Percentiles rank a stretch among this genome's conserved stretches.
phyloP scores from a whole-genome alignment of 176 grass and related monocot species.

The Carex cristatella region DNA sequence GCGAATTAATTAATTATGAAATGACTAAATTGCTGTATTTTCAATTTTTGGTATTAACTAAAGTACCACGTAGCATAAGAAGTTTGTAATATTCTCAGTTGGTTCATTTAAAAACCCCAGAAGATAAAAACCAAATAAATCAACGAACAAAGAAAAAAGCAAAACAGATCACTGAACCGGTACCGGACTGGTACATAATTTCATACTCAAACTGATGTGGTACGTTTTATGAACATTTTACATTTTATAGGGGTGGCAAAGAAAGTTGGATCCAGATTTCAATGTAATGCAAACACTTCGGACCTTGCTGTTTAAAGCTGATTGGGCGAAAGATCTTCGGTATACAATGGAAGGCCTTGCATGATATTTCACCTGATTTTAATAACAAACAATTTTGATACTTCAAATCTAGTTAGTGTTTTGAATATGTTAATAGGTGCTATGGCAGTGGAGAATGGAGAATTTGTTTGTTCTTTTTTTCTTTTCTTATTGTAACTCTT shows the following conservation, averaged over 20 bases:
- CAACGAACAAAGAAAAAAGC: not conserved
- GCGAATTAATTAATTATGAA: not conserved
- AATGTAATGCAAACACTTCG: constrained; percentile 93
- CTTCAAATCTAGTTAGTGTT: constrained; percentile 18
- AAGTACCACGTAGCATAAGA: not conserved
- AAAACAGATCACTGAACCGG: not conserved
- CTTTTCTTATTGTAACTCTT: not conserved
- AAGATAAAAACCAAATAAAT: not conserved
- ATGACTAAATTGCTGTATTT: not conserved
- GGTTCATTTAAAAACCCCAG: too few species aligned
- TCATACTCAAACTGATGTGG: not conserved
- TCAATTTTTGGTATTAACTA: not conserved
- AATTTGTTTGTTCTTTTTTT: constrained; percentile 19
- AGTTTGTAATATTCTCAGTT: too few species aligned
- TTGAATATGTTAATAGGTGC: constrained; percentile 24
- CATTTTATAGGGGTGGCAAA: constrained; percentile 82
- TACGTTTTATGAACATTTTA: not conserved
- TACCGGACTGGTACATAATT: not conserved
- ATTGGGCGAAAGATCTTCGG: constrained; percentile 80
- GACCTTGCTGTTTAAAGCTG: constrained; percentile 79
- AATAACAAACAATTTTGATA: constrained; percentile 29
- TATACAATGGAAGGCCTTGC: constrained; percentile 96
- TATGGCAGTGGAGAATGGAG: not conserved
- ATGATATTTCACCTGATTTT: constrained; percentile 18
- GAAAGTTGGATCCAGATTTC: constrained; percentile 94